These are phyloP conservation scores for Penicillium sp. DNA, from an alignment of 2,329 filamentous ascomycete species.

Conservation along the genomic window DNA sequence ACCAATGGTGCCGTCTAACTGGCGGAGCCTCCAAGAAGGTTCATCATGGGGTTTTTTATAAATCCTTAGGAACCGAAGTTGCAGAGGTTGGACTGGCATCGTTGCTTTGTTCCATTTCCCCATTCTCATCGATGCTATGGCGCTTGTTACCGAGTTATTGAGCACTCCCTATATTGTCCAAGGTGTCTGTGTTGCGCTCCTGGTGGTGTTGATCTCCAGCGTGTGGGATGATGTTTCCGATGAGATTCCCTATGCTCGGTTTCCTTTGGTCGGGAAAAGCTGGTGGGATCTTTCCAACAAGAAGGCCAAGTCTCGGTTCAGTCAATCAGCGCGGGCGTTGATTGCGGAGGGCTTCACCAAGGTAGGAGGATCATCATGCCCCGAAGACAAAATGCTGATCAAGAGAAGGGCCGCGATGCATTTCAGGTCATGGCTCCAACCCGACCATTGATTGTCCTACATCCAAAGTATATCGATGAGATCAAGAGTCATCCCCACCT, in stretches of 20 bases:
- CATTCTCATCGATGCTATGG: slow-evolving; percentile 16
- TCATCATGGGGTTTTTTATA: not conserved
- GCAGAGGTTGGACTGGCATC: not conserved
- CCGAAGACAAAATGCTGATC: not conserved
- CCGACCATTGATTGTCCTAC: slow-evolving; percentile 29
- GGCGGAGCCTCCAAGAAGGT: not conserved
- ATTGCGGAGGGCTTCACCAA: slow-evolving; percentile 30
- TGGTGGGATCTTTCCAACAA: slow-evolving; percentile 34
- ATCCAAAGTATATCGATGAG: slow-evolving; percentile 33
- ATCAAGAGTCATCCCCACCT: slow-evolving; percentile 34
- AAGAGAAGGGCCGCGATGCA: slow-evolving; percentile 20
- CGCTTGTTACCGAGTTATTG: slow-evolving; percentile 23
- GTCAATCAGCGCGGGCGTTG: slow-evolving; percentile 23
- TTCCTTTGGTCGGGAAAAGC: slow-evolving; percentile 31
- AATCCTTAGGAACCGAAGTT: not conserved
- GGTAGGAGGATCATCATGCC: slow-evolving; percentile 12
- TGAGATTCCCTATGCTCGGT: slow-evolving; percentile 27
- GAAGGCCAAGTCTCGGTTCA: slow-evolving; percentile 30
- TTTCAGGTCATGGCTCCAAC: slow-evolving; percentile 30
- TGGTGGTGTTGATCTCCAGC: slow-evolving; percentile 21
- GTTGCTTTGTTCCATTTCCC: not conserved
- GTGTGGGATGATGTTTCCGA: slow-evolving; percentile 28
- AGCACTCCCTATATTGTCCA: slow-evolving; percentile 25
- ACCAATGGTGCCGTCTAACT: not conserved
- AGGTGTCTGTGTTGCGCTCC: slow-evolving; percentile 19